Base-by-base conservation (phyloP, 2,329 filamentous ascomycete genomes). In the Sclerotiophoma versabilis region DNA sequence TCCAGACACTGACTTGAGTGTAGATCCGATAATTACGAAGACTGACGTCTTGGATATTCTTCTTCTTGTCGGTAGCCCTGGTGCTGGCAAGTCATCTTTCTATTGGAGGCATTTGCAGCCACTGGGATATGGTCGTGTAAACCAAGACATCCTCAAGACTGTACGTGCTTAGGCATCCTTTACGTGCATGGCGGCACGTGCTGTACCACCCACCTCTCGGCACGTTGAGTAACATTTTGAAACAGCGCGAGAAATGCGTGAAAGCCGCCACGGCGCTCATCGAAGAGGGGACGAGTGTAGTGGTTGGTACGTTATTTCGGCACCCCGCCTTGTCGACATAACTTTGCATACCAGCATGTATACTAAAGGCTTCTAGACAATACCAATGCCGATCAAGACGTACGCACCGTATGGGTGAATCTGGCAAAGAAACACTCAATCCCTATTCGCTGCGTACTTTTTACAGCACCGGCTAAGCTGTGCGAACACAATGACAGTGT, bases 11-110 rank as follows among this genome's bases (percentile, higher is more conserved):
- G 63, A 74, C 48, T 54, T 42, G 55, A 38, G 27, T 42, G 32
- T 42, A 69, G 73, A 58, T 56, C 66, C 59, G 36, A 66, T 70
- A 6, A 79, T 84, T 60, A 79, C 83, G 39, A 91, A 87, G 76
- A 83, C 80, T 45, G 85, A 88, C 65, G 73, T 83, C 5, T 75
- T 86, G 60, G 93, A 97, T 49, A 79, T 98, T 12, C 84, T 98
- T 20, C 75, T 98, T 7, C 91, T 96, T 72, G 93, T 91, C 68
- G 95, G 95, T 1, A 91, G 90, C 41, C 95, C 95, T 0, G 93
- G 91, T 1, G 87, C 92, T 2, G 95, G 95, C 15, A 98, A 99
- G 76, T 96, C 91, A 32, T 93, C 92, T 0, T 96, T 95, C 68
- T 97, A 89, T 76, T 91, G 88, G 86, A 87, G 83, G 58, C 79